Conservation (phyloP, 129 eudicot genomes). For the Silybum marianum region DNA sequence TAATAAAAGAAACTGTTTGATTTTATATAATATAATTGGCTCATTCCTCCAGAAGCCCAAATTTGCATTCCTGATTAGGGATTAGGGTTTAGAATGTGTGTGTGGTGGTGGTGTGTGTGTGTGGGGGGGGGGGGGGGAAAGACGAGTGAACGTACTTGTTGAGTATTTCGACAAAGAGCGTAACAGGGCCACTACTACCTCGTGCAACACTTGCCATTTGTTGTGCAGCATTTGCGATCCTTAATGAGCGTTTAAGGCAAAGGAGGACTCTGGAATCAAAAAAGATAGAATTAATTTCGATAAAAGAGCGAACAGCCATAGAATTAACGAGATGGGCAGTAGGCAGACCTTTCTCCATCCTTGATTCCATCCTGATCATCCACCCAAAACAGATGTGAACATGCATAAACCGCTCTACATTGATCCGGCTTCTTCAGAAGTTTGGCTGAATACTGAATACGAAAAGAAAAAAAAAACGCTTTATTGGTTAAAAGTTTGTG, state of each 20-base stretch:
- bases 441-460: conserved; percentile 90
- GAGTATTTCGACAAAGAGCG: conserved; percentile 92
- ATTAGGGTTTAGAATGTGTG: too few species aligned
- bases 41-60: too few species aligned
- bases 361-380: conserved; percentile 95
- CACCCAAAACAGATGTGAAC: conserved; percentile 98
- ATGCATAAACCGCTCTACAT: conserved; percentile 97
- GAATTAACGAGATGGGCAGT: neutral
- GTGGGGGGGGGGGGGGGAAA: neutral
- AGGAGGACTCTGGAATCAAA: conserved; percentile 72
- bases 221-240: conserved; percentile 99
- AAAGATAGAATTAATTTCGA: neutral
- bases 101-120: too few species aligned
- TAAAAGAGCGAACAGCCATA: neutral
- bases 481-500: conserved; percentile 2
- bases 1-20: too few species aligned
- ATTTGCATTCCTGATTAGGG: too few species aligned
- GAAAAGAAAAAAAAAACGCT: conserved; percentile 15
- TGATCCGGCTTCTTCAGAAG: conserved; percentile 97
- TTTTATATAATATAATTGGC: too few species aligned
- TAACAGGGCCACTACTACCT: conserved; percentile 96
- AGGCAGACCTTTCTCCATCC: conserved; percentile 87
- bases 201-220: conserved; percentile 99
- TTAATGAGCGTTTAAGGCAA: conserved; percentile 90
- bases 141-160: conserved; percentile 63